phyloP scores from a whole-genome alignment of 2,329 filamentous ascomycete species.

The Claviceps pazoutovae region DNA sequence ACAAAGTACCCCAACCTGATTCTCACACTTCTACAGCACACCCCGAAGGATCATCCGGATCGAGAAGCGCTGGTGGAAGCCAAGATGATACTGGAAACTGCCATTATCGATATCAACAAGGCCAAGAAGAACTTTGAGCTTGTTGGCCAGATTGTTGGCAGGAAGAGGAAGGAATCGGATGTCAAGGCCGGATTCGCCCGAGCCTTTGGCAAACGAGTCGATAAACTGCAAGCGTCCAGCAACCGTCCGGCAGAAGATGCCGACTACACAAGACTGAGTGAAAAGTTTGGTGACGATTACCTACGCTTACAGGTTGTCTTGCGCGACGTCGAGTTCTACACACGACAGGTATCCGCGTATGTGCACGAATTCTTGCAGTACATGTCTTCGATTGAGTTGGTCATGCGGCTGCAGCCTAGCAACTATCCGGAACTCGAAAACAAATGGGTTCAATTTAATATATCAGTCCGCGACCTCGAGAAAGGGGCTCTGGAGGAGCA shows the following conservation, averaged over 20 bases:
- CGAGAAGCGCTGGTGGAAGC: slow-evolving; percentile 45
- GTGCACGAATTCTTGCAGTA: slow-evolving; percentile 72
- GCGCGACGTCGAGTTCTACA: slow-evolving; percentile 86
- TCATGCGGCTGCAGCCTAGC: slow-evolving; percentile 59
- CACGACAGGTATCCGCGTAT: slow-evolving; percentile 64
- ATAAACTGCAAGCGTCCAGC: slow-evolving; percentile 60
- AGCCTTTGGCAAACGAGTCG: slow-evolving; percentile 76
- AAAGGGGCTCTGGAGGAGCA: slow-evolving; percentile 74
- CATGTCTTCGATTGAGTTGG: slow-evolving; percentile 67
- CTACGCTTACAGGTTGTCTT: slow-evolving; percentile 84
- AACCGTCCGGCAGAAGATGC: slow-evolving; percentile 58
- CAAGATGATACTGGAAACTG: slow-evolving; percentile 42
- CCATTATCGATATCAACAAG: slow-evolving; percentile 81
- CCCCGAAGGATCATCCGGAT: slow-evolving; percentile 74
- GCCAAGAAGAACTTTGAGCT: slow-evolving; percentile 90
- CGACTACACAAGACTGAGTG: slow-evolving; percentile 65
- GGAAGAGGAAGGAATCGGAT: slow-evolving; percentile 80
- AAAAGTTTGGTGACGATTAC: slow-evolving; percentile 85
- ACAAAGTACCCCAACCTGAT: slow-evolving; percentile 88
- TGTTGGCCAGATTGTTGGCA: slow-evolving; percentile 73
- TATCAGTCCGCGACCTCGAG: slow-evolving; percentile 74
- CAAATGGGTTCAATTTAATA: slow-evolving; percentile 86
- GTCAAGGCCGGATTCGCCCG: slow-evolving; percentile 74
- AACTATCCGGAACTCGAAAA: slow-evolving; percentile 75
- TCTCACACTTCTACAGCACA: slow-evolving; percentile 64